phyloP scores from a whole-genome alignment of 257 asterid genomes.

The Solanum acaule region DNA sequence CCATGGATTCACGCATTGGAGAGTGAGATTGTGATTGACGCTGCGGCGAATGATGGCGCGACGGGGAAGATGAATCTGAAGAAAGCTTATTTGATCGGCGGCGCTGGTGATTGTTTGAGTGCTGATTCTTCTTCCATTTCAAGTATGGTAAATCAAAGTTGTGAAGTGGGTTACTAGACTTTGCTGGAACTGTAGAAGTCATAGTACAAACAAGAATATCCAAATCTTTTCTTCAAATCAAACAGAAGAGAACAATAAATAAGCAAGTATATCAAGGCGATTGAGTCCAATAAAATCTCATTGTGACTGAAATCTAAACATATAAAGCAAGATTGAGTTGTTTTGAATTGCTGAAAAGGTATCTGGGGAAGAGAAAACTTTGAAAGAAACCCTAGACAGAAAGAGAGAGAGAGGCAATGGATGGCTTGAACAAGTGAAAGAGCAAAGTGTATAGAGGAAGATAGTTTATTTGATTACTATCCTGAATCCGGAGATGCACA shows the following conservation, averaged over 20 bases:
- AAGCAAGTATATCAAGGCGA: not conserved
- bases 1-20: not conserved
- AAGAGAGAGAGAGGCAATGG: not conserved
- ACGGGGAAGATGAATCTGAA: not conserved
- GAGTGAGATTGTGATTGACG: not conserved
- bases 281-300: not conserved
- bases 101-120: slow-evolving; percentile 29
- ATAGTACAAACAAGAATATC: not conserved
- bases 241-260: too few relatives aligned
- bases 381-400: not conserved
- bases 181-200: slow-evolving; percentile 47
- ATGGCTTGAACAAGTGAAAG: not conserved
- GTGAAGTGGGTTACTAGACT: slow-evolving; percentile 58
- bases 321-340: not conserved
- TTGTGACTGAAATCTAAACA: not conserved
- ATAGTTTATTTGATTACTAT: not conserved
- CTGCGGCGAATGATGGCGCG: not conserved
- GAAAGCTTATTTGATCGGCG: slow-evolving; percentile 35
- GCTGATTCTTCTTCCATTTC: slow-evolving; percentile 53
- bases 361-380: not conserved
- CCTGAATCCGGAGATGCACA: not conserved
- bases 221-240: not conserved
- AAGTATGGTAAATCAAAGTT: slow-evolving; percentile 52
- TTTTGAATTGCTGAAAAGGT: not conserved
- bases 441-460: not conserved